Base-by-base conservation (phyloP, 139 green algal genomes). In the Coccomyxa sp. region DNA sequence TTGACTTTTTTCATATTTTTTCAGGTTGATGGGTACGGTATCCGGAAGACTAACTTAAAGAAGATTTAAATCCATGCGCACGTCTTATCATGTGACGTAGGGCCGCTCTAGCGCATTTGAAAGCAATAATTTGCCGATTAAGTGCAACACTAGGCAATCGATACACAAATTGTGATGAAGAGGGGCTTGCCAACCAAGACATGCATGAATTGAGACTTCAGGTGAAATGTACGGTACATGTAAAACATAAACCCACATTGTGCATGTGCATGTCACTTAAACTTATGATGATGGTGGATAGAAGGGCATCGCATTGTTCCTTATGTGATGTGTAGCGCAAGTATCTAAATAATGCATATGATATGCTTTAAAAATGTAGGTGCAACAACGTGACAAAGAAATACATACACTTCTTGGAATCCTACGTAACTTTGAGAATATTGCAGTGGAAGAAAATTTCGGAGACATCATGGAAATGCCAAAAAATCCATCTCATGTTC, bases 311-410 rank as follows among this genome's bases (percentile, higher is more conserved):
- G 3, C 31, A 16, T n/a, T 15, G 12, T n/a, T 38, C 21, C 14
- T 31, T 11, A n/a, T 77, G 23, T 31, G 27, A 77, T 15, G 21
- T 77, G 71, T 77, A 12, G 9, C 21, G 9, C 18, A 11, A 71
- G 4, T 71, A 71, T 16, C 60, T 14, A 11, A 25, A 28, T 15
- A 1, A 15, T 32, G 21, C 71, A n/a, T 9, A 31, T 60, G 80
- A 38, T 17, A 12, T 67, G 27, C 15, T 1, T 18, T 17, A 10
- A 80, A 66, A 32, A 12, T n/a, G 14, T 89, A 93, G 85, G 88
- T 97, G 45, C 80, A 92, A 77, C 93, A 96, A 82, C 90, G 94
- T 7, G 93, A 97, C 89, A 95, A 93, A 85, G 94, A 97, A 84
- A 95, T 97, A 85, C 92, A 88, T 85, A 93, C 96, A 60, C 82